Evolutionary conservation across 805 yeast genomes (phyloP).

Genomic region (Pichia cabralensis): DNA sequence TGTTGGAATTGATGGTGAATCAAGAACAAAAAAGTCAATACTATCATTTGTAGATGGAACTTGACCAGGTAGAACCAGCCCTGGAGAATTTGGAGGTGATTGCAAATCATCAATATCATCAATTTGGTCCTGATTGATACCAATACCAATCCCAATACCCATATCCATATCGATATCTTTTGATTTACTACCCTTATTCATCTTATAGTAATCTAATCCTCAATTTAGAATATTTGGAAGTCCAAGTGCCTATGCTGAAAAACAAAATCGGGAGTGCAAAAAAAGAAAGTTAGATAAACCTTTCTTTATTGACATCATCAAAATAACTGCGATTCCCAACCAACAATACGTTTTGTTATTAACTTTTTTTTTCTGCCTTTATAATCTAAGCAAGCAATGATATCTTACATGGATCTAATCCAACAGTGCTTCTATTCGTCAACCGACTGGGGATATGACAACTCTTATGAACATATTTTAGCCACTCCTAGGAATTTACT

Average conservation of each 20-base stretch:
- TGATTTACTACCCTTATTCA: neutral
- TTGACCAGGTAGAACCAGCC: conserved; percentile 14
- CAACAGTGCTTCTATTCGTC: conserved; percentile 58
- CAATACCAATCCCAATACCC: too few species aligned
- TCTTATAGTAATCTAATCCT: too few species aligned
- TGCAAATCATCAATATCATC: conserved; percentile 9
- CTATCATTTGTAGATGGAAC: conserved; percentile 15
- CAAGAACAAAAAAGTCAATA: conserved; percentile 24
- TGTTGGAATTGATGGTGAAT: too few species aligned
- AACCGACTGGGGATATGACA: conserved; percentile 73
- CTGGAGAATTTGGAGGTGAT: conserved; percentile 25
- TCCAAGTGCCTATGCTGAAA: too few species aligned
- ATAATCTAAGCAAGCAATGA: too few species aligned
- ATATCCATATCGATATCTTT: neutral
- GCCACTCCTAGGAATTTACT: conserved; percentile 63
- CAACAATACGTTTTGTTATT: too few species aligned
- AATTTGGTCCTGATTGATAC: conserved; percentile 3
- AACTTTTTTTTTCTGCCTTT: too few species aligned
- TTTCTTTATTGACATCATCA: too few species aligned
- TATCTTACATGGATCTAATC: conserved; percentile 79
- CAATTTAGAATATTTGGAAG: too few species aligned
- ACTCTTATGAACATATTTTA: conserved; percentile 64
- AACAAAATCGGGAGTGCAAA: too few species aligned
- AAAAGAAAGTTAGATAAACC: too few species aligned
- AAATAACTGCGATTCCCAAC: too few species aligned